Conservation (phyloP, 2,329 filamentous ascomycete genomes). For the Pseudogymnoascus sp. region DNA sequence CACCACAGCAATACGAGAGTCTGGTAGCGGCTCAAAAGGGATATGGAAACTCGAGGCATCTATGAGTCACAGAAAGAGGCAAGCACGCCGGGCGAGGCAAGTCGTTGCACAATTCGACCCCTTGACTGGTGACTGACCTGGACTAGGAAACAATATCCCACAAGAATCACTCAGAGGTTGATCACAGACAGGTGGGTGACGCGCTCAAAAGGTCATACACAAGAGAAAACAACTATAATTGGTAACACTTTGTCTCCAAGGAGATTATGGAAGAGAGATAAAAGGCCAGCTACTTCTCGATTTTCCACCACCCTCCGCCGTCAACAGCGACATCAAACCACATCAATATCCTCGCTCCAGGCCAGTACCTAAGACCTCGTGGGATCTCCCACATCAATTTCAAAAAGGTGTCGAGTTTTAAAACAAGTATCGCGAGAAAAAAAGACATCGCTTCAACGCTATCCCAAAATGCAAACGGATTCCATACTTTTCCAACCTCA, state of each 20-base stretch:
- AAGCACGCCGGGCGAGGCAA: background rate
- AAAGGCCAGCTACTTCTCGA: constrained; percentile 2
- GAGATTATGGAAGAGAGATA: background rate
- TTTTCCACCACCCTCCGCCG: background rate
- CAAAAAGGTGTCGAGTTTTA: background rate
- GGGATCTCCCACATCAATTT: background rate
- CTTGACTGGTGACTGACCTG: background rate
- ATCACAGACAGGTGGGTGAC: background rate
- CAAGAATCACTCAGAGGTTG: background rate
- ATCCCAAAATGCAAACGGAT: background rate
- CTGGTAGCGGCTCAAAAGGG: background rate
- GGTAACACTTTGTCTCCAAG: background rate
- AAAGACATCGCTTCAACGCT: background rate
- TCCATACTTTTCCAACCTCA: background rate
- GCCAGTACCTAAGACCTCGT: background rate
- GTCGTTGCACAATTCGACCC: background rate
- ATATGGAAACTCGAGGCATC: background rate
- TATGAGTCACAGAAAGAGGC: background rate
- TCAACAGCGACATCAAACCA: constrained; percentile 1
- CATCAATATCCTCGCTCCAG: background rate
- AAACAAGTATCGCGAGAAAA: background rate
- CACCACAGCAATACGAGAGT: background rate
- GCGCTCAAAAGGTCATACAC: background rate
- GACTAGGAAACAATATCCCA: background rate
- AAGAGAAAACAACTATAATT: background rate